phyloP scores from a whole-genome alignment of 345 rosid genomes.

The Arabidopsis arenosa region DNA sequence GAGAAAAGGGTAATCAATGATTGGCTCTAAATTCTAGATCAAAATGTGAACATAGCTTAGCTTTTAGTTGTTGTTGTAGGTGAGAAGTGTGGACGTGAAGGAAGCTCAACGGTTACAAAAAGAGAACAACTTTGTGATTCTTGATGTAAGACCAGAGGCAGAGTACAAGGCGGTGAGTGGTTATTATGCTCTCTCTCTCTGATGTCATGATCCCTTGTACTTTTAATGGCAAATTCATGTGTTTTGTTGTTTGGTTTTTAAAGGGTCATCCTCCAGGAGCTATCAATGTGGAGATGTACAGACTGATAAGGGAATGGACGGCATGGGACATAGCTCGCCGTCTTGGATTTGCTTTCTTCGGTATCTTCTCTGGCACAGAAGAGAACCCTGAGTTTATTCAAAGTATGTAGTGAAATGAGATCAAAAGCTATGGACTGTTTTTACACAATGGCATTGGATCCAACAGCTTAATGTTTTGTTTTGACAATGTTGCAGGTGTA shows the following conservation, averaged over 20 bases:
- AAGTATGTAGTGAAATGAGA: constrained; percentile 47
- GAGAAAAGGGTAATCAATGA: constrained; percentile 69
- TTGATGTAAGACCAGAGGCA: constrained; percentile 94
- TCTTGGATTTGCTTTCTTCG: constrained; percentile 94
- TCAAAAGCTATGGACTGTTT: constrained; percentile 12
- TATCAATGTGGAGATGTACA: constrained; percentile 86
- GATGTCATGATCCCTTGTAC: not conserved
- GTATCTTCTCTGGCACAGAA: constrained; percentile 97
- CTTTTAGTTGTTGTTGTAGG: constrained; percentile 50
- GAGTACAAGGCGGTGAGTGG: constrained; percentile 83
- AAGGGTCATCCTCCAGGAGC: constrained; percentile 93
- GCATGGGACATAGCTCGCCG: constrained; percentile 99
- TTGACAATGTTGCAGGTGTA: constrained; percentile 55
- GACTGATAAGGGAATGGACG: constrained; percentile 97
- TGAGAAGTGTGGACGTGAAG: constrained; percentile 92
- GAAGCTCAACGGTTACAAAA: constrained; percentile 94
- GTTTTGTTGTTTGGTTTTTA: not conserved
- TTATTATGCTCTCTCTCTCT: not conserved
- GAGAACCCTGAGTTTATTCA: constrained; percentile 90
- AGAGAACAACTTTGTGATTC: constrained; percentile 96
- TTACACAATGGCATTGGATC: constrained; percentile 6
- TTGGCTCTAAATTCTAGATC: not conserved
- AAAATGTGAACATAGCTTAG: not conserved
- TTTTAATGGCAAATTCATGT: constrained; percentile 1
- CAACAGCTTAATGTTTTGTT: constrained; percentile 16